These are phyloP conservation scores for Daucus carota DNA, from an alignment of 129 eudicot species.

Conservation along the genomic window DNA sequence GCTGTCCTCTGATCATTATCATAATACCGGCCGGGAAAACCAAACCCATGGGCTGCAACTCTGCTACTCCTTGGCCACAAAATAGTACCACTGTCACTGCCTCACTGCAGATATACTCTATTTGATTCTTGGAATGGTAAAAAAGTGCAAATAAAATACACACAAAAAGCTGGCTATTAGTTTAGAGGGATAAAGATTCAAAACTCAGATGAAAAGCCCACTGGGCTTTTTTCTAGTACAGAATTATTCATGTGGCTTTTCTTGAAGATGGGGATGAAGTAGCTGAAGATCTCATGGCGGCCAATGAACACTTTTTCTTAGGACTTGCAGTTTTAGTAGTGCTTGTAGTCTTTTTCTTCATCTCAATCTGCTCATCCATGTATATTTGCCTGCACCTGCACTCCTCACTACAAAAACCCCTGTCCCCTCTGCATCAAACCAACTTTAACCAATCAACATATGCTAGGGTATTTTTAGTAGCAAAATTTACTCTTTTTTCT, in stretches of 20 bases:
- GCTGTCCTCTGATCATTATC: not conserved
- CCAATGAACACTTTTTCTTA: constrained; percentile 17
- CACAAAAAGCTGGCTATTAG: not conserved
- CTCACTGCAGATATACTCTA: not conserved
- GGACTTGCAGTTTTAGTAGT: not conserved
- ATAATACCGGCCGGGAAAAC: no score
- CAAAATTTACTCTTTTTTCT: no score
- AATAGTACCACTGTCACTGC: not conserved
- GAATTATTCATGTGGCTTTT: not conserved
- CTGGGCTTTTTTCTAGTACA: not conserved
- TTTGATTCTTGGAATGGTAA: not conserved
- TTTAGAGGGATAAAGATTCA: not conserved
- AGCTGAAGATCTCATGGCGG: constrained; percentile 15
- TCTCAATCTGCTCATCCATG: constrained; percentile 39
- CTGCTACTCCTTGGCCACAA: not conserved
- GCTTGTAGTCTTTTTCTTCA: not conserved
- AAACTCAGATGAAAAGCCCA: not conserved
- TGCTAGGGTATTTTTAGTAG: no score
- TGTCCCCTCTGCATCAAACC: constrained; percentile 41
- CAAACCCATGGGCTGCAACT: not conserved
- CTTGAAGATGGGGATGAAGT: not conserved
- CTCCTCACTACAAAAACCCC: constrained; percentile 48
- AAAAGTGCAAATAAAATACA: not conserved
- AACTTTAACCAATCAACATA: not conserved
- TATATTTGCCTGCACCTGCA: constrained; percentile 49